Evolutionary conservation across 768 basidiomycete species (phyloP).

Genomic region (Trametes villosa): DNA sequence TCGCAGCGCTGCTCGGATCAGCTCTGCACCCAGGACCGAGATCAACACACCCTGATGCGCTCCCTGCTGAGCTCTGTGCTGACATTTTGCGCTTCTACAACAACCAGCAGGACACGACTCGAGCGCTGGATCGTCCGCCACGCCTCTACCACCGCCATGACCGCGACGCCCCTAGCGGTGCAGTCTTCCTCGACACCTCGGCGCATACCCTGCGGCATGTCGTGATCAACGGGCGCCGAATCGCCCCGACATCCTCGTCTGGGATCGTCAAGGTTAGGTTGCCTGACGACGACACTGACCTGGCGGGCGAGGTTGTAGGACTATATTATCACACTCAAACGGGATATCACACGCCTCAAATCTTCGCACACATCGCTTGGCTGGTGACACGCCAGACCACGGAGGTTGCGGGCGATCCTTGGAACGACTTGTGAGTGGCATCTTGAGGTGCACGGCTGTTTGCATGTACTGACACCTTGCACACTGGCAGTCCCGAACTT

Average conservation of each 20-base stretch:
- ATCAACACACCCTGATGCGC: not conserved
- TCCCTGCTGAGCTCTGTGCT: not conserved
- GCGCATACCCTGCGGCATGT: not conserved
- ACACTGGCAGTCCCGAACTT: not conserved
- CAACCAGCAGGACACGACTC: not conserved
- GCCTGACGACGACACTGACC: not conserved
- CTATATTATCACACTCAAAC: not conserved
- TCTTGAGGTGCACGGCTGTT: too few species aligned
- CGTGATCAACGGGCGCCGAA: not conserved
- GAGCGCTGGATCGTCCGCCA: not conserved
- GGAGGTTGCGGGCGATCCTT: not conserved
- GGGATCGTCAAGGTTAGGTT: not conserved
- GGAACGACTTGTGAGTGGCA: not conserved
- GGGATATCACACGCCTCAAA: not conserved
- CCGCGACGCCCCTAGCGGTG: not conserved
- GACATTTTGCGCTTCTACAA: not conserved
- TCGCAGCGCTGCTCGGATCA: not conserved
- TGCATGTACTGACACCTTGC: not conserved
- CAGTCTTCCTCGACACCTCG: not conserved
- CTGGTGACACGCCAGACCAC: not conserved
- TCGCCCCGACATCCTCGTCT: not conserved
- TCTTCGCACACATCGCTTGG: conserved; percentile 2
- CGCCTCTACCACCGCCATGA: not conserved
- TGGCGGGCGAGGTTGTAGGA: not conserved
- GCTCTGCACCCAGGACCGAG: not conserved